These are phyloP conservation scores for Alternaria sp. DNA, from an alignment of 2,329 filamentous ascomycete genomes.

Conservation along the genomic window DNA sequence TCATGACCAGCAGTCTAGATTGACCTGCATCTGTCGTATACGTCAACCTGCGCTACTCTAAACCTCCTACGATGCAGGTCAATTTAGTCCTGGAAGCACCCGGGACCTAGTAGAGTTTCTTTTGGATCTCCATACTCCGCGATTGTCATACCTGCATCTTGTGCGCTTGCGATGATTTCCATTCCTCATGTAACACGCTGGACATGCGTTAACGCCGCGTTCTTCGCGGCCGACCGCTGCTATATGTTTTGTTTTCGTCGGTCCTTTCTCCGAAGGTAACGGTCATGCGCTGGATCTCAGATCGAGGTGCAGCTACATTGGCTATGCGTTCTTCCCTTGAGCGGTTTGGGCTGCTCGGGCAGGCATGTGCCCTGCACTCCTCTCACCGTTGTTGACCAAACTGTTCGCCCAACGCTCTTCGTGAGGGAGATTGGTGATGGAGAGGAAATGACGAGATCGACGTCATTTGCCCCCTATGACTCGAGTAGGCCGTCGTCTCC, in stretches of 20 bases:
- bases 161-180: not conserved
- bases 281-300: not conserved
- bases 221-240: not conserved
- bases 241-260: not conserved
- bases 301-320: not conserved
- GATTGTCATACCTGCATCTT: not conserved
- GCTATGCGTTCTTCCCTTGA: conserved; percentile 1
- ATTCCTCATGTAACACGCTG: not conserved
- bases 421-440: not conserved
- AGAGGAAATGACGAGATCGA: not conserved
- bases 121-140: not conserved
- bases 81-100: not conserved
- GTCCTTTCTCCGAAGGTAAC: not conserved
- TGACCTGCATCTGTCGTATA: conserved; percentile 1
- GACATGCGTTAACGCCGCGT: not conserved
- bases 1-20: not conserved
- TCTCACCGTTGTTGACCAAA: not conserved
- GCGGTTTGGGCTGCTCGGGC: not conserved
- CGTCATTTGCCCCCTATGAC: conserved; percentile 1
- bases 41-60: not conserved
- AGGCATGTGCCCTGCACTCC: conserved; percentile 1
- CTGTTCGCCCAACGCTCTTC: conserved; percentile 5
- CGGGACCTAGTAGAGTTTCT: not conserved
- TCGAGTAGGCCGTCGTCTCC: not conserved
- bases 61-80: not conserved